Evolutionary conservation across 164 flowering plant genomes (phyloP).

Genomic region (Annona squamosa): DNA sequence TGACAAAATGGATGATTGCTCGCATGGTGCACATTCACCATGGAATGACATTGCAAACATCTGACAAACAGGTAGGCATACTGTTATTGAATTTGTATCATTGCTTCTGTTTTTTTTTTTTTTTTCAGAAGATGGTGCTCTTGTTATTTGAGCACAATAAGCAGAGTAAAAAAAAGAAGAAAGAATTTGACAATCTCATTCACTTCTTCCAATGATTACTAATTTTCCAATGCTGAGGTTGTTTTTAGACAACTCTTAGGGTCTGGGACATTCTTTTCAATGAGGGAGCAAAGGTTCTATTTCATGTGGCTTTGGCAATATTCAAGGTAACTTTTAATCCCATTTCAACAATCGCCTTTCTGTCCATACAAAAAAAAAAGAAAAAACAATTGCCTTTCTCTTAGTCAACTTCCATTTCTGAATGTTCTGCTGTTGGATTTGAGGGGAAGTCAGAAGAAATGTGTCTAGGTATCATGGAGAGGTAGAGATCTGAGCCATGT

Average conservation of each 20-base stretch:
- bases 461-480: not conserved
- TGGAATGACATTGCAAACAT: not conserved
- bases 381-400: not conserved
- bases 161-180: no score
- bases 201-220: not conserved
- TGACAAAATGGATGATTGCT: not conserved
- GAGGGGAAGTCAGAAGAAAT: not conserved
- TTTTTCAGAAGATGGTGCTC: not conserved
- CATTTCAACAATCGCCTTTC: not conserved
- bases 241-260: conserved; percentile 74
- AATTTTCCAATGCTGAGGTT: not conserved
- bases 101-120: not conserved
- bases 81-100: not conserved
- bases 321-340: conserved; percentile 51
- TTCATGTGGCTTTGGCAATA: conserved; percentile 84
- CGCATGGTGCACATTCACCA: not conserved
- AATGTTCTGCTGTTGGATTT: not conserved
- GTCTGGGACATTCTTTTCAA: conserved; percentile 97
- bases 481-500: not conserved
- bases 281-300: conserved; percentile 86
- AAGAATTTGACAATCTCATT: not conserved
- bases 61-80: not conserved
- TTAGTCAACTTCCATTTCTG: not conserved
- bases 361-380: not conserved
- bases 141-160: not conserved